Percentiles rank a stretch among this genome's conserved stretches.
phyloP scores from a whole-genome alignment of 1,139 yeast species.

The Diutina catenulata region DNA sequence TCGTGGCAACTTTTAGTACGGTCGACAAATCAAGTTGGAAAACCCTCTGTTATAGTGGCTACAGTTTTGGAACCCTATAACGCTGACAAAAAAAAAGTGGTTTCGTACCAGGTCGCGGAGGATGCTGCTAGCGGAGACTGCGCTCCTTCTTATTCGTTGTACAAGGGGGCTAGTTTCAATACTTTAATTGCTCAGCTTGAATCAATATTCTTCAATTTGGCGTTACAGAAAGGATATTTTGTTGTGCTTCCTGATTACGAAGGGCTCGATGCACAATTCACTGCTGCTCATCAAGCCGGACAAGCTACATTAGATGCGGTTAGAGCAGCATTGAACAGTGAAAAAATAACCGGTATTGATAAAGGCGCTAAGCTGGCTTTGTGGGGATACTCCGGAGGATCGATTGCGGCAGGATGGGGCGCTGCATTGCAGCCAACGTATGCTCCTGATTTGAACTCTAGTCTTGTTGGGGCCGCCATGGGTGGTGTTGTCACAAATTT shows the following conservation, averaged over 20 bases:
- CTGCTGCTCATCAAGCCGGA: constrained; percentile 20
- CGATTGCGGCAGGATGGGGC: constrained; percentile 27
- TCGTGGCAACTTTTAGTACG: no score
- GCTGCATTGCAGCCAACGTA: constrained; percentile 20
- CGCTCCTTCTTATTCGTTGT: constrained; percentile 9
- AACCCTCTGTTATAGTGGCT: no score
- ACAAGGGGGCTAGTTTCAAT: constrained; percentile 7
- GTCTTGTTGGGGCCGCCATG: constrained; percentile 10
- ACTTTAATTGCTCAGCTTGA: constrained; percentile 8
- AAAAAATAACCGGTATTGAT: constrained; percentile 14
- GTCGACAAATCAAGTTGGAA: no score
- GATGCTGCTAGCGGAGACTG: constrained; percentile 9
- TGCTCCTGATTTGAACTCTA: constrained; percentile 18
- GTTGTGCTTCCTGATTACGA: constrained; percentile 24
- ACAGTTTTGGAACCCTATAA: no score
- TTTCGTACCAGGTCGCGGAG: no score
- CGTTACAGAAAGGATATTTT: constrained; percentile 19
- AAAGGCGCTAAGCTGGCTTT: constrained; percentile 15
- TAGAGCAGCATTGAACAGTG: constrained; percentile 15
- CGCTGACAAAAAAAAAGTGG: no score
- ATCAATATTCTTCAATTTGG: constrained; percentile 14
- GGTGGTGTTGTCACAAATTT: neutral
- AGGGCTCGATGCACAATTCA: constrained; percentile 18
- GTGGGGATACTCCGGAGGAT: constrained; percentile 29
- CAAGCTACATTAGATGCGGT: constrained; percentile 18